Evolutionary conservation across 2,329 filamentous ascomycete genomes (phyloP), one percentile per base, ranked within the genome.

Genomic region (Phialophora chinensis): DNA sequence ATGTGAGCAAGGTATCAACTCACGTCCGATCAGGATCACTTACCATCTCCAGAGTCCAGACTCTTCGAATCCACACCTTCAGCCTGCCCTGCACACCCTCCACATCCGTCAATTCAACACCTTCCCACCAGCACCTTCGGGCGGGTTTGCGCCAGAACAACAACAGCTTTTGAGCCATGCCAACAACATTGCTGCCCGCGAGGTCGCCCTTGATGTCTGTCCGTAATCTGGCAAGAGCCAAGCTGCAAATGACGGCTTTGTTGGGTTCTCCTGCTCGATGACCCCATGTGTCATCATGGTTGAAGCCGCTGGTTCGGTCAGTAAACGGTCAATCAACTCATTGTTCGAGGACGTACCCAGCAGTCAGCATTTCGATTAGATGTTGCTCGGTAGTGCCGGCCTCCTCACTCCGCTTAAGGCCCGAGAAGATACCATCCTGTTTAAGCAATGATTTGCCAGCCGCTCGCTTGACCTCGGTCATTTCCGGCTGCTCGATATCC

Each of bases 141-240:
- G 95, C 95, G 17, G 95, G 95, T 80, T 99, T 99, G 72, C 95
- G 88, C 95, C 95, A 99, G 83, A 99, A 99, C 3, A 99, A 85
- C 14, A 99, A 85, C 55, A 99, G 86, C 81, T 99, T 99, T 79
- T 99, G 95, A 12, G 95, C 95, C 95, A 99, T 99, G 60, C 94
- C 94, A 20, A 98, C 92, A 0, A 92, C 91, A 76, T 87, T 89
- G 74, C 82, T 87, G 74, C 89, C 93, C 72, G 86, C 88, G 60
- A 91, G 83, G 73, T 93, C 92, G 62, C 92, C 86, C 69, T 83
- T 89, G 74, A 96, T 93, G 74, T 98, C 95, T 67, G 93, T 98
- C 62, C 95, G 90, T 72, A 99, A 86, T 72, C 95, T 90, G 42
- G 95, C 95, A 64, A 99, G 87, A 11, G 94, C 95, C 70, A 99